phyloP scores from a whole-genome alignment of 176 grass and related monocot genomes.

The Aegilops tauschii region DNA sequence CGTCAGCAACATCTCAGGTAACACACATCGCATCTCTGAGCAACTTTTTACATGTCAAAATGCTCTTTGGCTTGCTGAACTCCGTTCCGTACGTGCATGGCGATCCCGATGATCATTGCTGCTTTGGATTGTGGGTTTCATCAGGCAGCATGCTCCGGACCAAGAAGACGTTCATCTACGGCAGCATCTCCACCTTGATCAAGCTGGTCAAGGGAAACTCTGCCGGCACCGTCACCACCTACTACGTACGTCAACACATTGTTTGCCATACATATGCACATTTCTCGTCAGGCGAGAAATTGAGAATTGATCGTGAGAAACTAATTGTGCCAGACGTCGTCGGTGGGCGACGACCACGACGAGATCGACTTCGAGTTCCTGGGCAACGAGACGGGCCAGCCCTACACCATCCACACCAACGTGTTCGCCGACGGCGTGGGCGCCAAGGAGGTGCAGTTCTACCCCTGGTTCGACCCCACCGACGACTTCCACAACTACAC shows the following conservation, averaged over 20 bases:
- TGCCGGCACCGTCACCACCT: conserved; percentile 62
- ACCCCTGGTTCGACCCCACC: conserved; percentile 76
- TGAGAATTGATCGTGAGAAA: background rate
- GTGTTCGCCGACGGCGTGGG: conserved; percentile 58
- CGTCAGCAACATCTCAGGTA: conserved; percentile 35
- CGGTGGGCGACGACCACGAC: conserved; percentile 47
- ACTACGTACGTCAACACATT: conserved; percentile 57
- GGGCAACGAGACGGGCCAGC: conserved; percentile 56
- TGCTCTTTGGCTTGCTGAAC: no score
- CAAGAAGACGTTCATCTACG: conserved; percentile 58
- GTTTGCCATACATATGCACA: background rate
- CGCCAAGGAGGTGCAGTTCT: conserved; percentile 58
- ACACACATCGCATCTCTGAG: background rate
- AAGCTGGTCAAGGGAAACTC: conserved; percentile 57
- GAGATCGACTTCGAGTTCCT: conserved; percentile 93
- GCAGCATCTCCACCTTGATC: conserved; percentile 54
- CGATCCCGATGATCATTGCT: background rate
- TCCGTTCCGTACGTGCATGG: no score
- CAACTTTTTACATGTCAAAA: no score
- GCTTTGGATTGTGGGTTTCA: background rate
- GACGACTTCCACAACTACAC: conserved; percentile 81
- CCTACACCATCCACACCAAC: conserved; percentile 90
- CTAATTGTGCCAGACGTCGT: conserved; percentile 28
- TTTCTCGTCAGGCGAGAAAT: background rate
- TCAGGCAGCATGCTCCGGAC: conserved; percentile 45